A percentile compares a stretch with the other conserved stretches of the same genome.
These are phyloP conservation scores for Phragmites australis DNA, from an alignment of 176 grass and related monocot genomes.

Conservation along the genomic window DNA sequence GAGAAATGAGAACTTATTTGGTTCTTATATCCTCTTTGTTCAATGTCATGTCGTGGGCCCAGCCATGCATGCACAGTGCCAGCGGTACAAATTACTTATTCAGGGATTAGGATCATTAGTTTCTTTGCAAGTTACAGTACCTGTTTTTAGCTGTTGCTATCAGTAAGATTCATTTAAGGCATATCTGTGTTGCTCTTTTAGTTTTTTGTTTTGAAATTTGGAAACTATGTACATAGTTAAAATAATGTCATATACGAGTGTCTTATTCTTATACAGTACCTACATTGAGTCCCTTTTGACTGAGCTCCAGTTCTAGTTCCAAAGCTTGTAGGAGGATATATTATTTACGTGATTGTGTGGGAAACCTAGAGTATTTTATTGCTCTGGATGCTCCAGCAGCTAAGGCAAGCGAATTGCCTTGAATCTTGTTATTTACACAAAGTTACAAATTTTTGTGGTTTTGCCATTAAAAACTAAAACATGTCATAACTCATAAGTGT, in stretches of 20 bases:
- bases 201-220: background rate
- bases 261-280: background rate
- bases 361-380: background rate
- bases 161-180: background rate
- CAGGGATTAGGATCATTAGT: background rate
- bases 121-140: background rate
- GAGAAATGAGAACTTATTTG: background rate
- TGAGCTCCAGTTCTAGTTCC: background rate
- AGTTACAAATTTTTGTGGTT: background rate
- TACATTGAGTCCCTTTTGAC: background rate
- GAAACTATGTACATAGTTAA: background rate
- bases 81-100: background rate
- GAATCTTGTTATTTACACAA: background rate
- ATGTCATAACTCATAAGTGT: constrained; percentile 11
- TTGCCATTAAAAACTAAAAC: background rate
- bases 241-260: background rate
- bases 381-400: background rate
- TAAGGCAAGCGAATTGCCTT: background rate
- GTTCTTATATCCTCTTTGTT: background rate
- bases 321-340: background rate
- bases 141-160: background rate
- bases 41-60: background rate
- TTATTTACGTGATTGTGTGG: background rate
- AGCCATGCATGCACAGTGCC: background rate
- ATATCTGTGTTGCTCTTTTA: background rate